Evolutionary conservation across 2,329 filamentous ascomycete species (phyloP).

Genomic region (Xylariales sp.): DNA sequence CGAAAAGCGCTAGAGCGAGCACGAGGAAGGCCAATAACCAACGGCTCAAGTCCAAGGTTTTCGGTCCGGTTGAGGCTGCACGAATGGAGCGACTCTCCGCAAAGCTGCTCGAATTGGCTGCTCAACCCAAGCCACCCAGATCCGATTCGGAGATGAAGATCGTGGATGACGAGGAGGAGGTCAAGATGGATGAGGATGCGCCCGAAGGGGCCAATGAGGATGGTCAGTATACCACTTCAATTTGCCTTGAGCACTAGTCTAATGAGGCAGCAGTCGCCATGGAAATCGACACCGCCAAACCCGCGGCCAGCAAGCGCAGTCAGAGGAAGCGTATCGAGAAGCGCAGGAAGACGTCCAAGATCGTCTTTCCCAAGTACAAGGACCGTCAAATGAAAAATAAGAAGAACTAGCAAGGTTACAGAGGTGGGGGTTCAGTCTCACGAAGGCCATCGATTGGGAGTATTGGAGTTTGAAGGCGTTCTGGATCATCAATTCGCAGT

Average conservation of each 20-base stretch:
- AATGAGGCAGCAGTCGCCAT: constrained; percentile 46
- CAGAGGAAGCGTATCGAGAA: constrained; percentile 53
- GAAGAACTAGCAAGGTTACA: constrained; percentile 19
- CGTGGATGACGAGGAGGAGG: constrained; percentile 30
- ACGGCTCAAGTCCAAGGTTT: constrained; percentile 74
- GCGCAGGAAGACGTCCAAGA: constrained; percentile 50
- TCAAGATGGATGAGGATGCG: constrained; percentile 21
- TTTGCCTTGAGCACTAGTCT: too few species aligned
- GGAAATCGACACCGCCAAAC: constrained; percentile 51
- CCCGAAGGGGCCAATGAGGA: constrained; percentile 25
- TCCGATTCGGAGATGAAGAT: constrained; percentile 50
- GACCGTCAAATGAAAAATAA: constrained; percentile 43
- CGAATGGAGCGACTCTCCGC: constrained; percentile 79
- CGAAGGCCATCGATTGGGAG: too few species aligned
- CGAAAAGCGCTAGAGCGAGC: constrained; percentile 79
- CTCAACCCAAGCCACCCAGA: constrained; percentile 73
- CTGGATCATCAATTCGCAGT: too few species aligned
- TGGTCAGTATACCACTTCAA: constrained; percentile 23
- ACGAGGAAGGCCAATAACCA: constrained; percentile 78
- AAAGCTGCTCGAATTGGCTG: constrained; percentile 76
- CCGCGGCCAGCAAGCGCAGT: constrained; percentile 29
- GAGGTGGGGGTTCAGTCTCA: not conserved
- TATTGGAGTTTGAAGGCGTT: too few species aligned
- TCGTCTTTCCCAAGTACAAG: constrained; percentile 57
- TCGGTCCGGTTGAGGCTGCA: constrained; percentile 75